Evolutionary conservation across 768 basidiomycete species (phyloP), one percentile per base, ranked within the genome.

Genomic region (Trichaptum fuscoviolaceum): DNA sequence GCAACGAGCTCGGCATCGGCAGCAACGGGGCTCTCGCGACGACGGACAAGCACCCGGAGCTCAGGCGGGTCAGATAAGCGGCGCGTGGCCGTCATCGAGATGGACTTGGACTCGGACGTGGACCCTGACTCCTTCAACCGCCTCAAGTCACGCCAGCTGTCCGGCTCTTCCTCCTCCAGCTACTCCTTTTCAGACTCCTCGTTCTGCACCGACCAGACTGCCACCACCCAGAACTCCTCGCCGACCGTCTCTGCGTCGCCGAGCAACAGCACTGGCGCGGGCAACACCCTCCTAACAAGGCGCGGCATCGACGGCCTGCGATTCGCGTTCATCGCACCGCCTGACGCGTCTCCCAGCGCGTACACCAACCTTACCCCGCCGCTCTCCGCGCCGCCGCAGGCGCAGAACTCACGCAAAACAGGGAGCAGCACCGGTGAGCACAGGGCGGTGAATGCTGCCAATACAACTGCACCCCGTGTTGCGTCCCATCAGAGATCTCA

Each of bases 321-420:
- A 12, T 52, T 52, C 15, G 86, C 89, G 64, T 80, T 92, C 69
- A 86, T 91, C 67, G 87, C 88, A 64, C 90, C 89, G 63, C 88
- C 89, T 52, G 91, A 90, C 74, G 87, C 86, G 69, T 81, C 85
- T 9, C 81, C 82, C 18, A 78, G 73, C 60, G 76, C 81, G 17
- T 85, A 87, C 71, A 79, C 84, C 30, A 81, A 83, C 64, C 77
- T 87, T 60, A 79, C 83, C 5, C 83, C 85, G 65, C 85, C 85
- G 17, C 73, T 81, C 24, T 78, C 83, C 30, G 81, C 83, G 15
- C 85, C 87, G n/a, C 58, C 64, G n/a, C 61, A 68, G 27, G 58
- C 42, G 25, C 20, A 57, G 20, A 26, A n/a, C 67, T 63, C 66
- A 63, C 65, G 65, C 69, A 67, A 52, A 20, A 52, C 42, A 2